These are phyloP conservation scores for Candida odintsovae DNA, from an alignment of 805 yeast genomes.

Conservation along the genomic window DNA sequence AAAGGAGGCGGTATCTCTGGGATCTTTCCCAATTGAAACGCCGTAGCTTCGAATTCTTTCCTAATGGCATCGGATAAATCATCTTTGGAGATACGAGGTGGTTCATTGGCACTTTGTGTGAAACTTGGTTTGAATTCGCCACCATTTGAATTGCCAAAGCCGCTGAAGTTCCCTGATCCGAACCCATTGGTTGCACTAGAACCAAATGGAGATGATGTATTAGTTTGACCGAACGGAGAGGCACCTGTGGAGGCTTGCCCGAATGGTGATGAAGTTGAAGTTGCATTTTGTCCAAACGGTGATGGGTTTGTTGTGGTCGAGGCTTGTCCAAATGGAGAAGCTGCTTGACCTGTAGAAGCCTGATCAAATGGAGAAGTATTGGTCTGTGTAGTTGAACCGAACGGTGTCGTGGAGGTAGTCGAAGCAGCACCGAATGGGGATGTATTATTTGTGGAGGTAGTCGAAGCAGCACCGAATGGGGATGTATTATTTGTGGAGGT, in stretches of 20 bases:
- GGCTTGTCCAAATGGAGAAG: slow-evolving; percentile 6
- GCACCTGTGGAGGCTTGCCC: background rate
- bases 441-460: background rate
- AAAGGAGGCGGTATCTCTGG: slow-evolving; percentile 74
- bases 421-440: slow-evolving; percentile 2
- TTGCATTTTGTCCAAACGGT: slow-evolving; percentile 19
- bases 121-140: slow-evolving; percentile 19
- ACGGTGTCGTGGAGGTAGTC: slow-evolving; percentile 1
- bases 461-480: slow-evolving; percentile 1
- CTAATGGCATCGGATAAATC: slow-evolving; percentile 39
- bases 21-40: slow-evolving; percentile 53
- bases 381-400: slow-evolving; percentile 1
- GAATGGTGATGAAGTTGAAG: too few relatives aligned
- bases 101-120: slow-evolving; percentile 30
- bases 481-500: background rate
- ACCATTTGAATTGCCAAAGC: slow-evolving; percentile 4
- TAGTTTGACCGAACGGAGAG: background rate
- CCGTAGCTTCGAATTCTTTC: slow-evolving; percentile 40
- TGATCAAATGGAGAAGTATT: slow-evolving; percentile 1
- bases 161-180: slow-evolving; percentile 1
- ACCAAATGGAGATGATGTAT: background rate
- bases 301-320: slow-evolving; percentile 8
- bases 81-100: slow-evolving; percentile 24
- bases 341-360: background rate
- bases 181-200: slow-evolving; percentile 6